Evolutionary conservation across 2,329 filamentous ascomycete species (phyloP), one percentile per base, ranked within the genome.

Genomic region (Escovopsis weberi): DNA sequence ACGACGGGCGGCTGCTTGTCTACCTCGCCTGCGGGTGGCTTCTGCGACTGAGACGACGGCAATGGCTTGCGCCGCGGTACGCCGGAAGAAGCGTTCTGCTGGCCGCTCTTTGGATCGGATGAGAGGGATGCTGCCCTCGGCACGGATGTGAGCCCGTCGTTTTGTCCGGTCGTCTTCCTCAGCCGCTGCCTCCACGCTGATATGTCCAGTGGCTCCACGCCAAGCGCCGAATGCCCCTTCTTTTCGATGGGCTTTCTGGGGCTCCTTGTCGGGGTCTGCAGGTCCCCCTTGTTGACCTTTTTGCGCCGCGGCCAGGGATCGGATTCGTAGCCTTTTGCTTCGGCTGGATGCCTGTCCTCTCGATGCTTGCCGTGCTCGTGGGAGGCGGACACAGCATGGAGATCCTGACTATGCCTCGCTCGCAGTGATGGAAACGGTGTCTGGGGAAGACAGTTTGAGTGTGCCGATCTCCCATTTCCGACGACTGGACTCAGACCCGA

Each of bases 181-280:
- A 44, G 23, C 33, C 39, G 45, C 33, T 39, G 42, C 35, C 39
- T 46, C 45, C 42, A 44, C 4, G 32, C 28, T 37, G 45, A 44
- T n/a, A 39, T 6, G 19, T 42, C 42, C 2, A 39, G 37, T 6
- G 38, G 36, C 15, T 42, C 39, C 6, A 35, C 37, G 4, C 33
- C 38, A 33, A 11, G 36, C 19, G 36, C 33, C 7, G 37, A 26
- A 15, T 34, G 6, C 10, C 10, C 28, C 6, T 10, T 6, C 28
- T 30, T 10, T 6, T 6, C 28, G 6, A 30, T 6, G 6, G 6
- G 6, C 28, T 30, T 30, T 30, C n/a, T 9, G 12, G 28, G 9
- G 3, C 8, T 11, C 15, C 34, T 38, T 15, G 26, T 37, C 4
- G 34, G 37, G n/a, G 28, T 43, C 30, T 33, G 15, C 8, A 36